phyloP scores from a whole-genome alignment of 345 rosid genomes.

The Citropsis articulata region DNA sequence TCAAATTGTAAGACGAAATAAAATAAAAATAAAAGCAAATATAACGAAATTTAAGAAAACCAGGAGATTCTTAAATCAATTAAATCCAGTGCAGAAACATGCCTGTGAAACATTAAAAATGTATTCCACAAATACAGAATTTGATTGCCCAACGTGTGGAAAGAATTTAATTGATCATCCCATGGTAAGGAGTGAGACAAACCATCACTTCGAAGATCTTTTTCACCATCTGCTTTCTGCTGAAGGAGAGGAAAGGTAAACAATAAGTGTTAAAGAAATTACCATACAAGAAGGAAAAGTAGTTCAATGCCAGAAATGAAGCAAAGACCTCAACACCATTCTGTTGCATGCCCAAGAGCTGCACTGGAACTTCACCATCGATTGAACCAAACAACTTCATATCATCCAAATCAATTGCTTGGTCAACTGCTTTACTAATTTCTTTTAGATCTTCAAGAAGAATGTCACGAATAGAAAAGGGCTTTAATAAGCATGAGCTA shows the following conservation, averaged over 20 bases:
- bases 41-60: neutral
- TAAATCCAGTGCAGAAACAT: slow-evolving; percentile 7
- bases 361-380: slow-evolving; percentile 43
- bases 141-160: slow-evolving; percentile 56
- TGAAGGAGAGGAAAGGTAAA: slow-evolving; percentile 21
- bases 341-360: slow-evolving; percentile 44
- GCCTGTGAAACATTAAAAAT: slow-evolving; percentile 90
- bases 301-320: slow-evolving; percentile 31
- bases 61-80: neutral
- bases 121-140: slow-evolving; percentile 66
- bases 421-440: slow-evolving; percentile 59
- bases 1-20: neutral
- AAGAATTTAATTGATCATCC: slow-evolving; percentile 52
- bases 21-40: neutral
- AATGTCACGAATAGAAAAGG: slow-evolving; percentile 57
- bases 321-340: slow-evolving; percentile 78
- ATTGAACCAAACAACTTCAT: slow-evolving; percentile 28
- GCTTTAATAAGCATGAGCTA: slow-evolving; percentile 57
- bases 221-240: slow-evolving; percentile 45
- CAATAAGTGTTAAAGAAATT: slow-evolving; percentile 2
- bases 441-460: slow-evolving; percentile 62
- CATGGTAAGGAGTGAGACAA: slow-evolving; percentile 38
- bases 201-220: slow-evolving; percentile 39
- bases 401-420: slow-evolving; percentile 52
- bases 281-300: neutral